Evolutionary conservation across 805 yeast genomes (phyloP), one percentile per base, ranked within the genome.

Genomic region (Myxozyma lipomycoides): DNA sequence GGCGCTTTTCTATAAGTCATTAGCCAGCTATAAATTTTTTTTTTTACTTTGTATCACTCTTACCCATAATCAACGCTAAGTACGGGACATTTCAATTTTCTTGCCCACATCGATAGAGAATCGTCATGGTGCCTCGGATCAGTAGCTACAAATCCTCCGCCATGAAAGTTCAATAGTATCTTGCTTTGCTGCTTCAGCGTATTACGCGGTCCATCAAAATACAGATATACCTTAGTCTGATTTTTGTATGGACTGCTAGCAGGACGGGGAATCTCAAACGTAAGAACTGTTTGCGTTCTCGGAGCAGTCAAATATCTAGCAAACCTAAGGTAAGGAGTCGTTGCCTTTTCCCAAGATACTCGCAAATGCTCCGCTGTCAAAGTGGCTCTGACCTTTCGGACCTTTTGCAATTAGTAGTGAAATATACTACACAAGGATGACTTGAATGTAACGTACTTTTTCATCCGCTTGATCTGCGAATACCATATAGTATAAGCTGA

Each of bases 381-480:
- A 18, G 59, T 55, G 28, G 62, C 59, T 17, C 61, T 42, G 43
- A 58, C 62, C 40, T 62, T 61, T 23, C 63, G 54, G 19, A 48
- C 52, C 52, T 48, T 19, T 17, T 1, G 5, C 23, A 18, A 9
- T 7, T 18, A 22, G 21, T 18, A 41, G 12, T 22, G 15, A 10
- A 25, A 41, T 18, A 5, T 17, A 22, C 6, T 43, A 19, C 17
- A 35, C 24, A n/a, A 41, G 21, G 19, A 5, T 30, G 18, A 30
- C 7, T 15, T 19, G 39, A 23, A 46, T 22, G 12, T 9, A n/a
- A n/a, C 25, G 49, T 19, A 60, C 65, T 39, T 61, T 64, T 25
- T 57, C 61, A 30, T 58, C 61, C 7, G 67, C 67, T 25, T 64
- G 65, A 19, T 64, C 67, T 12, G 67, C 60, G 40, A 64, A 64